These are phyloP conservation scores for Biscogniauxia mediterranea DNA, from an alignment of 2,329 filamentous ascomycete genomes.

Conservation along the genomic window DNA sequence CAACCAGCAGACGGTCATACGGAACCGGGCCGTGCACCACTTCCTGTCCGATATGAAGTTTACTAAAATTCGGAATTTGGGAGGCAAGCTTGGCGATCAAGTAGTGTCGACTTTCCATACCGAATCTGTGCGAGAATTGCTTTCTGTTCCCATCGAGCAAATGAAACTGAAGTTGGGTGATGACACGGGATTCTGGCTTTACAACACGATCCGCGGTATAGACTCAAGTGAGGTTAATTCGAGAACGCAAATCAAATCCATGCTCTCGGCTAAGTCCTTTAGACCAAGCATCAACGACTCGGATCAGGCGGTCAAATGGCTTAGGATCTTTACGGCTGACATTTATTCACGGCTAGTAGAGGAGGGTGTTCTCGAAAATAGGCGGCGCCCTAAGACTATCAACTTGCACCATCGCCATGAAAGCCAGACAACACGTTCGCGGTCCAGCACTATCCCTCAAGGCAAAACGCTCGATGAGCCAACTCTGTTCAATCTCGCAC, in stretches of 20 bases:
- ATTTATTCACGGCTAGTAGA: slow-evolving; percentile 88
- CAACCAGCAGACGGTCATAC: slow-evolving; percentile 89
- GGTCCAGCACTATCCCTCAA: slow-evolving; percentile 72
- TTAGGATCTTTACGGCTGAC: slow-evolving; percentile 87
- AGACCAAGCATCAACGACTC: slow-evolving; percentile 74
- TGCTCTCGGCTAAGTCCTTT: slow-evolving; percentile 96
- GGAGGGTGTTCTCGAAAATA: slow-evolving; percentile 85
- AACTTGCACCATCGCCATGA: slow-evolving; percentile 79
- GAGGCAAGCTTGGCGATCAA: slow-evolving; percentile 89
- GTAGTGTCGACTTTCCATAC: slow-evolving; percentile 79
- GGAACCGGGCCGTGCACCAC: slow-evolving; percentile 74
- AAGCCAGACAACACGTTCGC: slow-evolving; percentile 70
- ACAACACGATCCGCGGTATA: slow-evolving; percentile 79
- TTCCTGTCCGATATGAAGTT: slow-evolving; percentile 88
- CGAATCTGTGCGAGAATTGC: slow-evolving; percentile 73
- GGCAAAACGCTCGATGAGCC: slow-evolving; percentile 72
- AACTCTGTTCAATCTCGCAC: slow-evolving; percentile 71
- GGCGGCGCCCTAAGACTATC: slow-evolving; percentile 79
- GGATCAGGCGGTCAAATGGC: slow-evolving; percentile 80
- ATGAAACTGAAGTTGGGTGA: slow-evolving; percentile 77
- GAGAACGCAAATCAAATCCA: slow-evolving; percentile 91
- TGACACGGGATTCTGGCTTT: slow-evolving; percentile 82
- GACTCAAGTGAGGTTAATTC: slow-evolving; percentile 87
- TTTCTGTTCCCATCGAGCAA: slow-evolving; percentile 70
- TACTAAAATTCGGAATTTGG: slow-evolving; percentile 92